phyloP scores from a whole-genome alignment of 805 yeast species.

The Huiozyma naganishii region DNA sequence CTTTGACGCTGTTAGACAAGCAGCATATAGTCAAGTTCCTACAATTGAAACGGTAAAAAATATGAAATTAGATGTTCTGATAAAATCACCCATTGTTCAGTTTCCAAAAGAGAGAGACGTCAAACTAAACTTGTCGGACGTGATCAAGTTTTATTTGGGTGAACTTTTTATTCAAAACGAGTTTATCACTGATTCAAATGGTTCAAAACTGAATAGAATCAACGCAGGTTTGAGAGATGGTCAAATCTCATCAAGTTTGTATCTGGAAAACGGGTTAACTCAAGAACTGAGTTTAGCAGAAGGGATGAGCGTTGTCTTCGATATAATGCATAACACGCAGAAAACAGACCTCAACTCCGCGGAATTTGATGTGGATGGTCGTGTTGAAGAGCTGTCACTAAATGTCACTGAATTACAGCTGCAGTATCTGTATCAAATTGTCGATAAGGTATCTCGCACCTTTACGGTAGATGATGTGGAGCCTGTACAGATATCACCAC shows the following conservation, averaged over 20 bases:
- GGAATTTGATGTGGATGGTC: slow-evolving; percentile 41
- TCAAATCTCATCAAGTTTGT: slow-evolving; percentile 51
- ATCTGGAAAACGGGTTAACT: slow-evolving; percentile 32
- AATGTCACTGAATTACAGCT: slow-evolving; percentile 67
- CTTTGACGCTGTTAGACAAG: slow-evolving; percentile 83
- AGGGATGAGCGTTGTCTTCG: slow-evolving; percentile 49
- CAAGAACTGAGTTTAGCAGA: slow-evolving; percentile 59
- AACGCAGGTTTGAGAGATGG: slow-evolving; percentile 64
- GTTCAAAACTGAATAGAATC: slow-evolving; percentile 41
- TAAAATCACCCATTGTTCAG: slow-evolving; percentile 74
- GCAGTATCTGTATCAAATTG: slow-evolving; percentile 42
- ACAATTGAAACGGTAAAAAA: slow-evolving; percentile 41
- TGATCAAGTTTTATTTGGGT: slow-evolving; percentile 66
- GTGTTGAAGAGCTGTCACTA: slow-evolving; percentile 40
- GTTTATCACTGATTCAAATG: slow-evolving; percentile 30
- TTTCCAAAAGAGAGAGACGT: slow-evolving; percentile 54
- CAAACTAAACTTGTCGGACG: slow-evolving; percentile 39
- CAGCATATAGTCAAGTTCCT: slow-evolving; percentile 74
- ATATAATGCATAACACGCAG: slow-evolving; percentile 44
- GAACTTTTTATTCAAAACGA: slow-evolving; percentile 63
- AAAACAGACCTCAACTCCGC: slow-evolving; percentile 32
- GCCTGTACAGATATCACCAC: not conserved
- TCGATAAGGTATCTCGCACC: slow-evolving; percentile 44
- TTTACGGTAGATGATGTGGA: slow-evolving; percentile 37
- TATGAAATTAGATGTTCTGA: slow-evolving; percentile 59